Base-by-base conservation (phyloP, 2,329 filamentous ascomycete species). In the Zymoseptoria brevis region DNA sequence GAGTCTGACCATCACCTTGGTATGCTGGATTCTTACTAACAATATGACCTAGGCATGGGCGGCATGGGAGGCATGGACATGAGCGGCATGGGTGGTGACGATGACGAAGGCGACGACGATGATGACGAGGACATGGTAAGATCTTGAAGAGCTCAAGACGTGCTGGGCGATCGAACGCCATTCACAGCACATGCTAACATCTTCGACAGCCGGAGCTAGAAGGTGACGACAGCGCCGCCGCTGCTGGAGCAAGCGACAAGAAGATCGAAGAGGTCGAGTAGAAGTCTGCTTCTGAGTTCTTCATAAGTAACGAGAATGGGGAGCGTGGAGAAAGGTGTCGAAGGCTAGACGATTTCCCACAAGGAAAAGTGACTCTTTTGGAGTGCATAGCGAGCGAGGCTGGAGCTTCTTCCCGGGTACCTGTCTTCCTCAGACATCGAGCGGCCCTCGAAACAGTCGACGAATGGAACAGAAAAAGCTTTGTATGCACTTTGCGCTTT, bases 121-220 rank as follows among this genome's bases (percentile, higher is more conserved):
- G 90, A 77, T 56, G 76, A 77, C 56, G 76, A 78, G n/a, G 76
- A 93, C 35, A 45, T 45, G 35, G 35, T 45, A 45, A 45, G 35
- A 45, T 16, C 1, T 16, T 45, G 35, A 45, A 7, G 35, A 7
- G 16, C n/a, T 16, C 35, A 3, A 16, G 4, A 13, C 35, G 35
- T 1, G 9, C 16, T 41, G n/a, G 88, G 90, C 6, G 89, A 79
- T 58, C 76, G 78, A 8, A 91, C 96, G 86, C 90, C 91, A 59
- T 5, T 13, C 35, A 5, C 35, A 41, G 35, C 35, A 45, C 35
- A 45, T n/a, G 7, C 35, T 45, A n/a, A 45, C 16, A 16, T 45
- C 13, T 45, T 45, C 35, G 5, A 45, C 35, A 45, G 51, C 51
- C 51, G 8, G 84, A 84, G 67, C 84, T 95, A 54, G 87, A 89